Percentiles rank a stretch among this genome's conserved stretches.
phyloP scores from a whole-genome alignment of 1,139 yeast genomes.

The Pichia sp. region DNA sequence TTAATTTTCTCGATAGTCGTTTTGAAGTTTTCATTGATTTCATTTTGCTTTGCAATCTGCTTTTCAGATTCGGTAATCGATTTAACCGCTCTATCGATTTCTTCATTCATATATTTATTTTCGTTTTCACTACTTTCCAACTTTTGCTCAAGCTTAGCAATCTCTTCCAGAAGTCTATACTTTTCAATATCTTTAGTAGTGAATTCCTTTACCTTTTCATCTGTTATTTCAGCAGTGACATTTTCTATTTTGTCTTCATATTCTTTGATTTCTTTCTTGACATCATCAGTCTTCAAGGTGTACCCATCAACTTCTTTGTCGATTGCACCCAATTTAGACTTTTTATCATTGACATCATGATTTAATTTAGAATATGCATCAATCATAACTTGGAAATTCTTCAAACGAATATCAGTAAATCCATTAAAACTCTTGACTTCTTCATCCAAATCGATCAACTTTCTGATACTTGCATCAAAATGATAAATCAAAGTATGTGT shows the following conservation, averaged over 20 bases:
- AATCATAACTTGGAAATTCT: constrained; percentile 23
- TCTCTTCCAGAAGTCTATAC: constrained; percentile 38
- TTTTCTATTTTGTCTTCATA: constrained; percentile 10
- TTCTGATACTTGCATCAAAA: constrained; percentile 32
- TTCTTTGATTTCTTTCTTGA: constrained; percentile 24
- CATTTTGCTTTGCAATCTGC: constrained; percentile 14
- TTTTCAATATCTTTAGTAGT: constrained; percentile 36
- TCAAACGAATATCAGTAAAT: constrained; percentile 31
- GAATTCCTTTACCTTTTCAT: constrained; percentile 24
- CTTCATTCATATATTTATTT: constrained; percentile 62
- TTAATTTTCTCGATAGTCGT: constrained; percentile 7
- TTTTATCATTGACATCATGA: constrained; percentile 32
- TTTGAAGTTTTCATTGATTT: constrained; percentile 1
- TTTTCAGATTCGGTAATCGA: constrained; percentile 51
- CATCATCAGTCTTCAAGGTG: constrained; percentile 26
- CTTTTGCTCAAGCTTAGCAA: constrained; percentile 41
- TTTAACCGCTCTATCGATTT: constrained; percentile 57
- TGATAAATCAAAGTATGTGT: constrained; percentile 51
- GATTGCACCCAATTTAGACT: constrained; percentile 21
- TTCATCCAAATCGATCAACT: constrained; percentile 27
- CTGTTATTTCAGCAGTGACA: not conserved
- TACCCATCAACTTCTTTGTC: constrained; percentile 19
- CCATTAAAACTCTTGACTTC: constrained; percentile 37
- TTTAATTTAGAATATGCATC: constrained; percentile 25
- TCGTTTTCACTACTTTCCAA: constrained; percentile 47